Evolutionary conservation across 148 eudicot genomes (phyloP), one percentile per base, ranked within the genome.

Genomic region (Heliamphora exappendiculata): DNA sequence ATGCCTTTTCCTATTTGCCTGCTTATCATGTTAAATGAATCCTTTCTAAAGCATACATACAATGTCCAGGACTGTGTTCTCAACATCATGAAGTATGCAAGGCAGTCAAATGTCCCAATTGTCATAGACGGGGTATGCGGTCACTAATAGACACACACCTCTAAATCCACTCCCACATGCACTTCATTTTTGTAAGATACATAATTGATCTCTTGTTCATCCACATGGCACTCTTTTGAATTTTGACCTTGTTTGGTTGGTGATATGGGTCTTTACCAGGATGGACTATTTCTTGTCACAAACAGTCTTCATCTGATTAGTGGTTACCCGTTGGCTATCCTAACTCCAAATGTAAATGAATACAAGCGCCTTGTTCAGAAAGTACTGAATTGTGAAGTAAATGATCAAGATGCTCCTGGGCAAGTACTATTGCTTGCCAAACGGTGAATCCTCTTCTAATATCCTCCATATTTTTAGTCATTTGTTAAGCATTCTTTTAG

Each of bases 321-420:
- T 75, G 96, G 90, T 72, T 95, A 95, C 83, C 88, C 93, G 36
- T 82, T 92, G 80, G 97, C 96, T 33, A 91, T 95, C 79, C 89
- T 95, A 67, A 92, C 99, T 22, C 99, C 99, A 45, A 95, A 95
- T 82, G 82, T 95, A 26, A 95, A 92, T 37, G 99, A 95, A 79
- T 95, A 95, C 84, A 91, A 91, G 76, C 96, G 94, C 64, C 99
- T 95, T 80, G 94, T 95, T 81, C 88, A 93, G 77, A 95, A 78
- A 81, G 99, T 95, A 78, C 84, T 95, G 51, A 81, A 85, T 70
- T 79, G 91, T 87, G 97, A 92, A 80, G 93, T 91, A 78, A 88
- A 88, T 83, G 91, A 86, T 78, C 81, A 80, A 82, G 88, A 88
- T 75, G 88, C 97, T 67, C 76, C 90, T 59, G 77, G 80, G 55